Evolutionary conservation across 768 basidiomycete species (phyloP).

Genomic region (Hebeloma cylindrosporum): DNA sequence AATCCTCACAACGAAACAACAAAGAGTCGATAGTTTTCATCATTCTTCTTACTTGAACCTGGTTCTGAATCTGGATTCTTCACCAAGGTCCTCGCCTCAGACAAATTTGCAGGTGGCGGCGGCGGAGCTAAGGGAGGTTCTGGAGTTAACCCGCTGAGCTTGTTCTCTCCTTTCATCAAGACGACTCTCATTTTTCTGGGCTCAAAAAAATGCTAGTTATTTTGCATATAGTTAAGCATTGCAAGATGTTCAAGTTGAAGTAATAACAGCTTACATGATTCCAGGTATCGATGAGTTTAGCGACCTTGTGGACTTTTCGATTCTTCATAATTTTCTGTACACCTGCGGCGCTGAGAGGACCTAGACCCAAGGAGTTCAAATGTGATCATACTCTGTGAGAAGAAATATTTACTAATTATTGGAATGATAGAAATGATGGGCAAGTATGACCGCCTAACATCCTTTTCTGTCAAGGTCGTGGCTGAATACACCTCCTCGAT

Average conservation of each 20-base stretch:
- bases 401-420: conserved; percentile 28
- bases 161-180: conserved; percentile 33
- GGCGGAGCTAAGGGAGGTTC: neutral
- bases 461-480: conserved; percentile 32
- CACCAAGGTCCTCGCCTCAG: no score
- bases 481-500: conserved; percentile 35
- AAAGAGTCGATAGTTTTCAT: no score
- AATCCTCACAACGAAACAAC: no score
- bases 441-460: conserved; percentile 28
- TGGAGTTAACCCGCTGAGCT: conserved; percentile 22
- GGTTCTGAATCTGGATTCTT: no score
- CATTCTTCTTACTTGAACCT: no score
- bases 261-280: conserved; percentile 40
- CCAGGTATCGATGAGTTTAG: conserved; percentile 47
- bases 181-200: conserved; percentile 43
- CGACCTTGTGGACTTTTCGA: conserved; percentile 37
- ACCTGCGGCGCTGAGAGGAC: conserved; percentile 26
- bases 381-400: no score
- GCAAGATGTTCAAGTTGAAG: neutral
- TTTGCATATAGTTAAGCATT: neutral
- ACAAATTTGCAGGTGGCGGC: no score
- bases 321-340: conserved; percentile 28
- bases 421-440: conserved; percentile 31
- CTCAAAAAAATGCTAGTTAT: conserved; percentile 46
- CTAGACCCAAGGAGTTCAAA: conserved; percentile 13